Base-by-base conservation (phyloP, 2,329 filamentous ascomycete genomes). In the Calonectria leucothoes region DNA sequence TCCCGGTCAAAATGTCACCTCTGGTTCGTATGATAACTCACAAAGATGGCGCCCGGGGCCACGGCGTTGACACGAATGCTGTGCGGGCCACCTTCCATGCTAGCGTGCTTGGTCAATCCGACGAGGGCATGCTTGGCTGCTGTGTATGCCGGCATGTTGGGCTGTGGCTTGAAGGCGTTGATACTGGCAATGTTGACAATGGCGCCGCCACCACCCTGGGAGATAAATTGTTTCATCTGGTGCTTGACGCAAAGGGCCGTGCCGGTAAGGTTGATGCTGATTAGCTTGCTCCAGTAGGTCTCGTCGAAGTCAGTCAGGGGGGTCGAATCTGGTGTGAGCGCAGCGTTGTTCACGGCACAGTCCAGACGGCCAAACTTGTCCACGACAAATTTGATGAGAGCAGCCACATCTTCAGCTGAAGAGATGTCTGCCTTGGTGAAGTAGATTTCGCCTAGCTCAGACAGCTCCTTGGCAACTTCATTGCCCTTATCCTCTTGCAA, bases 121-220 rank as follows among this genome's bases (percentile, higher is more conserved):
- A 86, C 80, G 10, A 86, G 76, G 2, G 82, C 85, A 72, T 86
- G 84, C 73, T 86, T 86, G 2, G 82, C 81, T 0, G 82, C 80
- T 6, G 82, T 82, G 59, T 80, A 80, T 1, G 77, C 75, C 3
- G 75, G 83, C n/a, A 83, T 84, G 42, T 82, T 69, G 0, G 84
- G 75, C 35, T 77, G 75, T 6, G 76, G 72, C 68, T 75, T 75
- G 45, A 72, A 74, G 8, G 79, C 78, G 61, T 76, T 78, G 51
- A 86, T 83, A 74, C 84, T 86, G 29, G 84, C 77, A 35, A 85
- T 82, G 79, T 86, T 88, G 71, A 88, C 87, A 61, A 88, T 87
- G 75, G 86, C 86, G 0, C 85, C 86, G 1, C 82, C 81, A 2
- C 49, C 68, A 1, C 74, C 75, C 48, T 76, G 75, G 12, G 80